phyloP scores from a whole-genome alignment of 2,329 filamentous ascomycete genomes.

The Claviceps quebecensis region DNA sequence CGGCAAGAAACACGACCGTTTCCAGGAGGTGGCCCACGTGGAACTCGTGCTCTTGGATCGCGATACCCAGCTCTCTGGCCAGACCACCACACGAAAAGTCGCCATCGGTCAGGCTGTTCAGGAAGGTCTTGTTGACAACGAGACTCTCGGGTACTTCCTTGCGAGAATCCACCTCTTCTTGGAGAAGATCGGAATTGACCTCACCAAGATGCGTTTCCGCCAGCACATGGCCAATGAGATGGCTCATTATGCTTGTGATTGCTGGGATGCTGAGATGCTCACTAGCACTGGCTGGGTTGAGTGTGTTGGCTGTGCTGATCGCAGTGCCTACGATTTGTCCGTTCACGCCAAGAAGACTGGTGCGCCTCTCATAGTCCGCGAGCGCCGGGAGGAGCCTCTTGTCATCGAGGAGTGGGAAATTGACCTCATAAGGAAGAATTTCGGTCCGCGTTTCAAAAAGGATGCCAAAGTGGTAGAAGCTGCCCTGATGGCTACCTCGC shows the following conservation, averaged over 20 bases:
- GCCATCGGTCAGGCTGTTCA: conserved; percentile 78
- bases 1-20: conserved; percentile 87
- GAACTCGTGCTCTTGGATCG: conserved; percentile 77
- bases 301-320: conserved; percentile 92
- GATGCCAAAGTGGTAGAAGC: conserved; percentile 76
- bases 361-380: conserved; percentile 69
- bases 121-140: conserved; percentile 77
- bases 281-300: conserved; percentile 96
- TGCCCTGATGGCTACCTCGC: conserved; percentile 59
- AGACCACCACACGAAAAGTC: conserved; percentile 60
- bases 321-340: conserved; percentile 84
- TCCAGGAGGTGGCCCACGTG: conserved; percentile 69
- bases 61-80: conserved; percentile 72
- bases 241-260: conserved; percentile 90
- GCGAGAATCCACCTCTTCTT: conserved; percentile 89
- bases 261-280: conserved; percentile 90
- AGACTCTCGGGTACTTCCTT: conserved; percentile 95
- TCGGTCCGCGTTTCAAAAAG: conserved; percentile 91
- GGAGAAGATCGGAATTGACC: conserved; percentile 73
- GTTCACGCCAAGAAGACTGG: conserved; percentile 92
- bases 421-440: conserved; percentile 87
- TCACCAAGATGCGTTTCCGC: conserved; percentile 81
- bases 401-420: conserved; percentile 77
- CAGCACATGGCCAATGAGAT: conserved; percentile 78
- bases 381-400: conserved; percentile 64